Evolutionary conservation across 2,329 filamentous ascomycete species (phyloP).

Genomic region (Paraphaeosphaeria minitans): DNA sequence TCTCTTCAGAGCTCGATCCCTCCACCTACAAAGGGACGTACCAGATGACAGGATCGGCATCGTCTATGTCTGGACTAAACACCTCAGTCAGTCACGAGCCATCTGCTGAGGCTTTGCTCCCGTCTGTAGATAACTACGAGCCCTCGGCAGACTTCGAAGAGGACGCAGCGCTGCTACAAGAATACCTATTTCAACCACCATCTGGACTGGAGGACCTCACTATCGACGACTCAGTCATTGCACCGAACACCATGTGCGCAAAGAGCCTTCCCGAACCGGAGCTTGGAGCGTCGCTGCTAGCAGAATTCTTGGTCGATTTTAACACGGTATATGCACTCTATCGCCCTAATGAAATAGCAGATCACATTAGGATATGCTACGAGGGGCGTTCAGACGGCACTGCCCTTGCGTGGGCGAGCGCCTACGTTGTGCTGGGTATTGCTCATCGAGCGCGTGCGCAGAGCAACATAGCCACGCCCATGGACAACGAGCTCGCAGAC

Average conservation of each 20-base stretch:
- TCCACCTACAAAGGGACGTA: conserved; percentile 14
- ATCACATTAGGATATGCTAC: conserved; percentile 34
- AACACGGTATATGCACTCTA: conserved; percentile 32
- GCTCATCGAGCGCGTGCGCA: conserved; percentile 32
- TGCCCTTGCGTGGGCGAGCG: conserved; percentile 29
- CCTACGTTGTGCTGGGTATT: conserved; percentile 32
- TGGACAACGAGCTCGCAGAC: conserved; percentile 28
- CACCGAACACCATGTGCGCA: conserved; percentile 15
- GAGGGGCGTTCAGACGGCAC: conserved; percentile 26
- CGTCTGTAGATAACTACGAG: conserved; percentile 8
- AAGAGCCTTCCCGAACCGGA: conserved; percentile 29
- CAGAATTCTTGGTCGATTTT: conserved; percentile 32
- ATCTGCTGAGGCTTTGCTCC: not conserved
- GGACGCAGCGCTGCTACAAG: conserved; percentile 25
- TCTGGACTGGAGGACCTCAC: not conserved
- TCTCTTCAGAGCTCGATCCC: conserved; percentile 17
- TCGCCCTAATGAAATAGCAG: conserved; percentile 24
- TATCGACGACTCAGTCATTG: not conserved
- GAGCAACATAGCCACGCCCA: conserved; percentile 24
- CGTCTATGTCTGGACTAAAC: not conserved
- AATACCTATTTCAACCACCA: conserved; percentile 11
- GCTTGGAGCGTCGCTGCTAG: conserved; percentile 28
- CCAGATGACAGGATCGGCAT: not conserved
- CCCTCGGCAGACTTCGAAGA: conserved; percentile 20
- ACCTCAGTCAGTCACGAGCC: not conserved